A percentile compares a stretch with the other conserved stretches of the same genome.
Evolutionary conservation across 78 protist species (phyloP).

Genomic region (Dictyostelium discoideum): DNA sequence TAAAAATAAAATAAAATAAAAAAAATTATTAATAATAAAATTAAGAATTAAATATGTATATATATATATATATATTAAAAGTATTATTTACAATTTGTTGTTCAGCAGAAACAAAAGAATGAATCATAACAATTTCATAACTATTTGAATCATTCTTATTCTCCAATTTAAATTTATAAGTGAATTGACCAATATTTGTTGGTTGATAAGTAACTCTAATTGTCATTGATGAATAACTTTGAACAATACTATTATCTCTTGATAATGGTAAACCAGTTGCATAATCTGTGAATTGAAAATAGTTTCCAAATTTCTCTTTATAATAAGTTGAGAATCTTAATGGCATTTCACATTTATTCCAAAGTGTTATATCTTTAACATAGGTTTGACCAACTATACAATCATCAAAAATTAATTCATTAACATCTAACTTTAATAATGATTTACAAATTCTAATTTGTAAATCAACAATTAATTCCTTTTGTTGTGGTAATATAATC

Average conservation of each 20-base stretch:
- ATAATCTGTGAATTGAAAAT: constrained; percentile 66
- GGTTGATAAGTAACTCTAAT: constrained; percentile 69
- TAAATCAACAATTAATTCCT: constrained; percentile 33
- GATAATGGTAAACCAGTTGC: constrained; percentile 65
- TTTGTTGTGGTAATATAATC: not conserved
- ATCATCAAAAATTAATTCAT: constrained; percentile 81
- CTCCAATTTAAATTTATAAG: constrained; percentile 56
- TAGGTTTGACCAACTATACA: constrained; percentile 69
- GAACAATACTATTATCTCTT: not conserved
- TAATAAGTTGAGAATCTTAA: constrained; percentile 37
- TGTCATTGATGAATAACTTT: constrained; percentile 57
- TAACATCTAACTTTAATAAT: constrained; percentile 42
- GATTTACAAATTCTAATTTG: constrained; percentile 55
- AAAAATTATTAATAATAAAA: not conserved
- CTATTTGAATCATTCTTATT: constrained; percentile 53
- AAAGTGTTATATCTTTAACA: constrained; percentile 84
- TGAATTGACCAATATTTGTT: constrained; percentile 37
- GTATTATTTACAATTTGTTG: constrained; percentile 45
- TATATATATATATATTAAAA: not conserved
- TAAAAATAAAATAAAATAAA: not conserved
- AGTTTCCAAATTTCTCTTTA: constrained; percentile 39
- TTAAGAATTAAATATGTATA: too few relatives aligned
- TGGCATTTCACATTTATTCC: constrained; percentile 89
- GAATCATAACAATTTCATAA: constrained; percentile 46
- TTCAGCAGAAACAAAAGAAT: constrained; percentile 59